Evolutionary conservation across 139 green algal species (phyloP).

Genomic region (Eudorina sp.): DNA sequence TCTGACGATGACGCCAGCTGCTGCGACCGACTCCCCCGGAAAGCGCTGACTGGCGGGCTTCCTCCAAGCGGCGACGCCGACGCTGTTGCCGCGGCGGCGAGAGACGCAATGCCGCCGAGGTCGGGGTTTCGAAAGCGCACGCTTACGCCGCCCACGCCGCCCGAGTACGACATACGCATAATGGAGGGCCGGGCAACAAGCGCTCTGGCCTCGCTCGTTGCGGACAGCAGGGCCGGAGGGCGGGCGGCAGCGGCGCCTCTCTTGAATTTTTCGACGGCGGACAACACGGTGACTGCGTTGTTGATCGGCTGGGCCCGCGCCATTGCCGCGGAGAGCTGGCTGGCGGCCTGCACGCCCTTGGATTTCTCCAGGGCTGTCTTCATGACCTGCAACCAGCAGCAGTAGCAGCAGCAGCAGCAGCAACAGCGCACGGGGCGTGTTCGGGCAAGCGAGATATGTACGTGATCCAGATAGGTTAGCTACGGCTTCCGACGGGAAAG

Average conservation of each 20-base stretch:
- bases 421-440: too few species aligned
- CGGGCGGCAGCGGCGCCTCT: background rate
- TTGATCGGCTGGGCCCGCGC: background rate
- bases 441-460: too few species aligned
- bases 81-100: background rate
- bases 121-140: background rate
- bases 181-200: background rate
- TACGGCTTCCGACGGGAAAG: too few species aligned
- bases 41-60: background rate
- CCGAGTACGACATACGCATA: background rate
- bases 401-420: too few species aligned
- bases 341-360: constrained; percentile 13
- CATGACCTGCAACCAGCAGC: constrained; percentile 33
- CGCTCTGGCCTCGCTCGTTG: background rate
- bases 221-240: background rate
- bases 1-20: background rate
- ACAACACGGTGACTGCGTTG: background rate
- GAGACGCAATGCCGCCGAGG: background rate
- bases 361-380: constrained; percentile 23
- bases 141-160: background rate
- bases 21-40: background rate
- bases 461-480: too few species aligned
- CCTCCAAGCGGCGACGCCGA: background rate
- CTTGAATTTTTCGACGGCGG: constrained; percentile 26
- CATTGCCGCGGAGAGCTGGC: constrained; percentile 23